phyloP scores from a whole-genome alignment of 768 basidiomycete genomes.

The Pisolithus orientalis region DNA sequence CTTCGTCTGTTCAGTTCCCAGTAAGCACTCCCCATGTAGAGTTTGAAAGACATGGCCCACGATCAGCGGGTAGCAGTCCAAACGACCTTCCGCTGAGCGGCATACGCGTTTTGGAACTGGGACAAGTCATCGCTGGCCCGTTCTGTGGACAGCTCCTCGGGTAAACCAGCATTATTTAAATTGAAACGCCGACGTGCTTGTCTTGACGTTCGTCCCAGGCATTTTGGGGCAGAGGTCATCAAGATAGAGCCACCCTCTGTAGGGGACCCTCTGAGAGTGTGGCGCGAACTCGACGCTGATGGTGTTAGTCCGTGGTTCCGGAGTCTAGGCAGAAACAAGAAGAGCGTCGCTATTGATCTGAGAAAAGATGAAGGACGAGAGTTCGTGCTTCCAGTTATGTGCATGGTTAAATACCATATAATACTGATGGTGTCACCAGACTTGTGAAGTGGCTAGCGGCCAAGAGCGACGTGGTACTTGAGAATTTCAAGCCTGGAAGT shows the following conservation, averaged over 20 bases:
- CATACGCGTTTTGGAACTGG: slow-evolving; percentile 60
- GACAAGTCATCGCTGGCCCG: slow-evolving; percentile 67
- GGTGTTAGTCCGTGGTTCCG: slow-evolving; percentile 73
- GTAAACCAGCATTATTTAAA: slow-evolving; percentile 28
- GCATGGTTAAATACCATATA: neutral
- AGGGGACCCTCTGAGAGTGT: slow-evolving; percentile 65
- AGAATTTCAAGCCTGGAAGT: slow-evolving; percentile 77
- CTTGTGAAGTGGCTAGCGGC: slow-evolving; percentile 55
- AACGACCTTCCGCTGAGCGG: slow-evolving; percentile 53
- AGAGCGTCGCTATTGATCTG: slow-evolving; percentile 64
- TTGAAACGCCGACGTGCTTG: neutral
- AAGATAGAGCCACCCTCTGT: slow-evolving; percentile 59
- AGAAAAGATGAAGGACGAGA: slow-evolving; percentile 49
- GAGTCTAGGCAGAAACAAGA: slow-evolving; percentile 68
- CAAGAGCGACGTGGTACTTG: slow-evolving; percentile 60
- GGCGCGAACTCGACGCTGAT: slow-evolving; percentile 66
- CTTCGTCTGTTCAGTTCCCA: neutral
- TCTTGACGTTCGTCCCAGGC: slow-evolving; percentile 30
- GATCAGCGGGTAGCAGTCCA: slow-evolving; percentile 7
- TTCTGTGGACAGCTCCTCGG: slow-evolving; percentile 69
- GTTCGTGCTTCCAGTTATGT: slow-evolving; percentile 22
- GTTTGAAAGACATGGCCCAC: neutral
- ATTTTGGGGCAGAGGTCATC: slow-evolving; percentile 69
- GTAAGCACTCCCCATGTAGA: neutral
- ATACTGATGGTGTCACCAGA: slow-evolving; percentile 26